Evolutionary conservation across 2,329 filamentous ascomycete genomes (phyloP).

Genomic region (Blastomyces emzantsi): DNA sequence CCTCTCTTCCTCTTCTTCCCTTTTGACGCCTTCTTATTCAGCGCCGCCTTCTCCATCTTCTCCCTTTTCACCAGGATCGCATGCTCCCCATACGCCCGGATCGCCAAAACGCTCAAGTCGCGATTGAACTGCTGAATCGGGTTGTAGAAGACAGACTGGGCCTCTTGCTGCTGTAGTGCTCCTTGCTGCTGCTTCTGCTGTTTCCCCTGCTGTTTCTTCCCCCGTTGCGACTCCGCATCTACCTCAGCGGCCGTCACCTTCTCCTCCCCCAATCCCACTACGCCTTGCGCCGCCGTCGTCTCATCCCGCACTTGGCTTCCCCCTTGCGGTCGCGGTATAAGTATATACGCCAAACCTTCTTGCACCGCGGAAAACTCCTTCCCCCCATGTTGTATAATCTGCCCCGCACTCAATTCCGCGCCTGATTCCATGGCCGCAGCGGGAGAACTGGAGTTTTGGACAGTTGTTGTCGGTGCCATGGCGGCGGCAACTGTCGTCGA

Average conservation of each 20-base stretch:
- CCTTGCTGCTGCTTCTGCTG: not conserved
- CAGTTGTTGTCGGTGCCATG: not conserved
- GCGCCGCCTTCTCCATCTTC: slow-evolving; percentile 35
- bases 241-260: not conserved
- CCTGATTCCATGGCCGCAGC: not conserved
- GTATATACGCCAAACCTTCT: slow-evolving; percentile 59
- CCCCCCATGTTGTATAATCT: slow-evolving; percentile 38
- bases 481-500: not conserved
- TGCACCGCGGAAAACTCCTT: slow-evolving; percentile 52
- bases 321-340: slow-evolving; percentile 49
- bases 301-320: slow-evolving; percentile 25
- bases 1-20: slow-evolving; percentile 35
- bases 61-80: slow-evolving; percentile 45
- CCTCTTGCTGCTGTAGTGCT: not conserved
- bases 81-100: slow-evolving; percentile 77
- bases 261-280: not conserved
- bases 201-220: not conserved
- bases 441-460: not conserved
- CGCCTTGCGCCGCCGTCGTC: not conserved
- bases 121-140: slow-evolving; percentile 99
- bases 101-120: slow-evolving; percentile 84
- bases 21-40: slow-evolving; percentile 23
- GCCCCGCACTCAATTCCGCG: slow-evolving; percentile 13
- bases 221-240: not conserved
- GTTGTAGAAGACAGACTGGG: slow-evolving; percentile 87